These are phyloP conservation scores for Plasmopara halstedii DNA, from an alignment of 352 stramenopile genomes.

Conservation along the genomic window DNA sequence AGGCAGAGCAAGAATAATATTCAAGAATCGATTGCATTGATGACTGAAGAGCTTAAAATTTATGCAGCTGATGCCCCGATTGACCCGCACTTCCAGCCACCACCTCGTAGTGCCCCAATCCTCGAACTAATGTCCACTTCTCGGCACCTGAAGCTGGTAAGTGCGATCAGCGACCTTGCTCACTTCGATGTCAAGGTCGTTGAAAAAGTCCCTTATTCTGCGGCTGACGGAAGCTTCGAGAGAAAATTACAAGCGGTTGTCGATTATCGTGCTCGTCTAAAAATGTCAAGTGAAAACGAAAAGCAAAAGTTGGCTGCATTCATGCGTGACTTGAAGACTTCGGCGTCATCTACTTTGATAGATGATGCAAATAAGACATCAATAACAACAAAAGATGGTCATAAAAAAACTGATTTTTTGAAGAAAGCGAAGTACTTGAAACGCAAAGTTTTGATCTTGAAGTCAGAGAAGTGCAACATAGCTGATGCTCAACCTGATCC, in stretches of 20 bases:
- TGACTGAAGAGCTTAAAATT: slow-evolving; percentile 66
- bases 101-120: slow-evolving; percentile 42
- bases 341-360: not conserved
- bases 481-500: not conserved
- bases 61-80: slow-evolving; percentile 40
- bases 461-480: not conserved
- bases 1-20: slow-evolving; percentile 51
- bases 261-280: slow-evolving; percentile 59
- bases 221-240: slow-evolving; percentile 37
- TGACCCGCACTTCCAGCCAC: slow-evolving; percentile 43
- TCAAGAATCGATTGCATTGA: slow-evolving; percentile 42
- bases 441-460: slow-evolving; percentile 31
- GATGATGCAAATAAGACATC: not conserved
- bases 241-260: slow-evolving; percentile 58
- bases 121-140: slow-evolving; percentile 67
- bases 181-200: slow-evolving; percentile 41
- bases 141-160: slow-evolving; percentile 63
- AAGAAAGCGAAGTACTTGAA: slow-evolving; percentile 45
- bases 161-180: slow-evolving; percentile 65
- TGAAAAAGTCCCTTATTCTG: slow-evolving; percentile 9
- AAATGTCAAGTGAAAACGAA: slow-evolving; percentile 64
- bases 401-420: slow-evolving; percentile 5
- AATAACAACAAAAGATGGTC: slow-evolving; percentile 1
- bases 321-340: slow-evolving; percentile 29
- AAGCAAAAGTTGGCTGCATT: slow-evolving; percentile 53